Evolutionary conservation across 2,329 filamentous ascomycete genomes (phyloP), one percentile per base, ranked within the genome.

Genomic region (Xylariales sp.): DNA sequence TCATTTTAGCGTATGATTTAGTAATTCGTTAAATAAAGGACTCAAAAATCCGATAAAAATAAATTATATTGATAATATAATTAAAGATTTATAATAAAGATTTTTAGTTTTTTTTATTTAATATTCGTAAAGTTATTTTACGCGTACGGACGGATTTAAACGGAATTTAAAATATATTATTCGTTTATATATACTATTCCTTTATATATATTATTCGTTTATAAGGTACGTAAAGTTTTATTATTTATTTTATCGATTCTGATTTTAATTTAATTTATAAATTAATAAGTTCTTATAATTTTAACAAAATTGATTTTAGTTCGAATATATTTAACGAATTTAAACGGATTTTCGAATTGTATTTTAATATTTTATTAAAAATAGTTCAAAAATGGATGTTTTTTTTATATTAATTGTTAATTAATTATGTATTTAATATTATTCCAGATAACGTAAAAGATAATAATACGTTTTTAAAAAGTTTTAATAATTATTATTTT

Each of bases 191-290:
- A n/a, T n/a, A n/a, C n/a, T n/a, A n/a, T n/a, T n/a, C n/a, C n/a
- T n/a, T n/a, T n/a, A n/a, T n/a, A n/a, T n/a, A n/a, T n/a, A n/a
- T n/a, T n/a, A n/a, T n/a, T n/a, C n/a, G n/a, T n/a, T n/a, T n/a
- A n/a, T n/a, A n/a, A n/a, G 2, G 5, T 8, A 22, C 5, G 21
- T 35, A 22, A 35, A 11, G 19, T 12, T n/a, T 35, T 35, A 21
- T 35, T 35, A 2, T 6, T 4, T 20, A 35, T 21, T 35, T 21
- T 21, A 22, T 35, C 18, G 18, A 33, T 16, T 2, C 31, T 18
- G 31, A 33, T 14, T 35, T 21, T 35, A 35, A 20, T 35, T 35
- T 35, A 35, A 35, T 16, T 35, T 35, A 35, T 24, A 21, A 35
- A 21, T 35, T 35, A 35, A 35, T 35, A 9, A 21, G 19, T 5